Base-by-base conservation (phyloP, 257 asterid genomes). In the Coffea canephora region DNA sequence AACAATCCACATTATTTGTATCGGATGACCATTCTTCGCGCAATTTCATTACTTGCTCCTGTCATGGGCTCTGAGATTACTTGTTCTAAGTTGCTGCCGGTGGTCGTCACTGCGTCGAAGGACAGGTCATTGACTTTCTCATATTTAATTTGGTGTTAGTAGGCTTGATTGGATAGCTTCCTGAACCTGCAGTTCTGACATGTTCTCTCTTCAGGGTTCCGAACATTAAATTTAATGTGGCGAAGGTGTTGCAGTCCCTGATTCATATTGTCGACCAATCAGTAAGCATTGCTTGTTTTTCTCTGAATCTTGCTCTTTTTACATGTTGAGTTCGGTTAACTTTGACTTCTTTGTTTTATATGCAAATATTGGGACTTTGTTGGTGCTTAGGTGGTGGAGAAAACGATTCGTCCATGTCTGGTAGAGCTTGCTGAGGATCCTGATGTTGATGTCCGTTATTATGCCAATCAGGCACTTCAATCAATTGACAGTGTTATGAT, bases 61-160 rank as follows among this genome's bases (percentile, higher is more conserved):
- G 99, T 95, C 79, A 87, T 93, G 99, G 98, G 98, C 66, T 82
- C 97, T 8, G 99, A 95, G 85, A 93, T 95, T 77, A 93, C 99
- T 61, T 95, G 97, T 55, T 93, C 97, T 2, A 91, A 88, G 79
- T 80, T 95, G 80, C 87, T 95, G 85, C 99, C 99, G 1, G 93
- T 91, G 80, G 91, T 95, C 7, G 59, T 84, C 73, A 81, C 84
- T 69, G 90, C 93, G 64, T 76, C 93, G 4, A 90, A 90, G 82
- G 94, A 90, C 87, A 88, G 90, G 94, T 90, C 16, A 64, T 41
- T 23, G 65, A 59, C 68, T 55, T n/a, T 75, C 59, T 41, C n/a
- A 1, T 31, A 2, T 61, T 69, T 55, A 23, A 15, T 50, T 23
- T 59, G 41, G n/a, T 39, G 43, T 36, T 13, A 46, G 19, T 10